Evolutionary conservation across 495 filamentous ascomycete genomes (phyloP), one percentile per base, ranked within the genome.

Genomic region (Rhizodiscina lignyota): DNA sequence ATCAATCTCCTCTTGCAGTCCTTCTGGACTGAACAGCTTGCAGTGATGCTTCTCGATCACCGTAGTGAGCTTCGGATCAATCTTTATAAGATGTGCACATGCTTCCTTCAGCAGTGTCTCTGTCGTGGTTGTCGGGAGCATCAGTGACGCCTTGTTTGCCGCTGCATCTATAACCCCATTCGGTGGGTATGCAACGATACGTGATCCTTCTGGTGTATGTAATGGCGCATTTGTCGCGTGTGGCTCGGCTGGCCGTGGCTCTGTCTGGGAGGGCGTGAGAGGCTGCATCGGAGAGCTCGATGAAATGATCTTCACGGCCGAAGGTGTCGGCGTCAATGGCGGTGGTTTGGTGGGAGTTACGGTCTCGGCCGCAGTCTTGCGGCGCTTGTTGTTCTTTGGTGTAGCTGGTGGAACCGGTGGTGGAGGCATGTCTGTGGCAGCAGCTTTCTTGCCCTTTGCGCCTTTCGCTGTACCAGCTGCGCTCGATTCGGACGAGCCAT

Each of bases 1-100:
- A 53, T 96, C 80, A 41, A 93, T 67, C 42, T 72, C 59, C 57
- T 94, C 86, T 13, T 74, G 70, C 13, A 97, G 57, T 0, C 84
- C 86, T 34, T 79, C 75, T 2, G 83, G 70, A 4, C 79, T 80
- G 56, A 94, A 94, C 10, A 89, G 50, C 24, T 59, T 50, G 50
- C 89, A 97, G 33, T 63, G 74, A 49, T 96, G 66, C 42, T 68
- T 61, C 34, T 79, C 73, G 41, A 94, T 72, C 10, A 94, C 58
- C 0, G 68, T 58, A 49, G 70, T 66, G 37, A 97, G 67, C 31
- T 75, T 75, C 4, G 78, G 61, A 40, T 93, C 87, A 12, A 79
- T 67, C 16, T 63, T 66, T 47, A 87, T 70, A 5, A 97, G 59
- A 55, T 94, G 82, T 10, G 70, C 72, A 41, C 74, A 65, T 11